These are phyloP conservation scores for Stipa capillata DNA, from an alignment of 176 grass and related monocot genomes.

Conservation along the genomic window DNA sequence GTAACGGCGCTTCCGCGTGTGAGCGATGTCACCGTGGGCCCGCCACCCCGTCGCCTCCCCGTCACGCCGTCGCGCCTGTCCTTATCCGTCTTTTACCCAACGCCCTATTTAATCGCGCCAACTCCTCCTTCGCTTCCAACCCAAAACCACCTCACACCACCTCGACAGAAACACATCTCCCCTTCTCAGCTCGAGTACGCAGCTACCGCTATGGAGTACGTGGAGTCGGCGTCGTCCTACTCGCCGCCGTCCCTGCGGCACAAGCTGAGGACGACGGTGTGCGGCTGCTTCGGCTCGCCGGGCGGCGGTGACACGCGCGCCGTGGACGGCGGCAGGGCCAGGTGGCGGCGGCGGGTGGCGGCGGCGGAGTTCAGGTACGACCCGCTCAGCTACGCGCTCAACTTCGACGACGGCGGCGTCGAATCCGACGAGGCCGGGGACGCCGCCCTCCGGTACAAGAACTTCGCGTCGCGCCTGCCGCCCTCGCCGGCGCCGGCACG, in stretches of 20 bases:
- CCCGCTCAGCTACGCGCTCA: constrained; percentile 82
- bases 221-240: neutral
- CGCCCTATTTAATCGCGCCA: neutral
- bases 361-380: constrained; percentile 64
- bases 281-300: constrained; percentile 60
- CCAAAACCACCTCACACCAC: neutral
- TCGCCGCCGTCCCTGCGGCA: constrained; percentile 30
- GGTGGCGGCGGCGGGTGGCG: constrained; percentile 22
- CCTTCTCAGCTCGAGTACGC: neutral
- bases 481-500: constrained; percentile 18
- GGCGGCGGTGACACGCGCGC: neutral
- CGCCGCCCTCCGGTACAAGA: constrained; percentile 29
- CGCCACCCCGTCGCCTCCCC: constrained; percentile 8
- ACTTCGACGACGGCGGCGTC: constrained; percentile 74
- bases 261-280: constrained; percentile 48
- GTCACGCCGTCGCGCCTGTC: neutral
- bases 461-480: constrained; percentile 47
- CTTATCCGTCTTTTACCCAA: constrained; percentile 40
- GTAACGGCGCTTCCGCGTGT: no score
- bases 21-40: neutral
- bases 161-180: neutral
- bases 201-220: no score
- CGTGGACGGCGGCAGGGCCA: neutral
- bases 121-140: neutral
- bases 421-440: neutral